phyloP scores from a whole-genome alignment of 208 protist genomes.

The Crithidia expoeki region DNA sequence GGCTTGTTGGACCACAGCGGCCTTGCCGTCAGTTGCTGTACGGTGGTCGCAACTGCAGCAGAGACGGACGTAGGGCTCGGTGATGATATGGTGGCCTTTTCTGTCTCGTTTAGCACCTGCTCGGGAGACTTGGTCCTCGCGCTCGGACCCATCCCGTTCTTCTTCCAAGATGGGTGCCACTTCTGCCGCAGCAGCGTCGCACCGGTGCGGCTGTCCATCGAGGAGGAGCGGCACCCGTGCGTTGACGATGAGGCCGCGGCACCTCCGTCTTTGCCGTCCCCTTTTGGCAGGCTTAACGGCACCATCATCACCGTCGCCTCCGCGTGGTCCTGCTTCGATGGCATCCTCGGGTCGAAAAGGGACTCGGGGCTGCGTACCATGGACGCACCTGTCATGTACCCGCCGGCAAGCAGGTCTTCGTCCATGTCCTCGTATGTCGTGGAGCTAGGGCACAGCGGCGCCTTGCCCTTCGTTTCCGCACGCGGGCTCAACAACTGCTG shows the following conservation, averaged over 20 bases:
- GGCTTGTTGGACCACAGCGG: neutral
- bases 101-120: neutral
- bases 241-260: neutral
- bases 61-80: neutral
- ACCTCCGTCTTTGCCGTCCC: neutral
- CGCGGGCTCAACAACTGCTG: neutral
- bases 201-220: slow-evolving; percentile 9
- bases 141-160: neutral
- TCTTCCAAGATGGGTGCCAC: slow-evolving; percentile 22
- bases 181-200: slow-evolving; percentile 17
- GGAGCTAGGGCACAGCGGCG: neutral
- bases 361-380: slow-evolving; percentile 17
- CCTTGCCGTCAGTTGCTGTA: too few relatives aligned
- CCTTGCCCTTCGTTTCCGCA: neutral
- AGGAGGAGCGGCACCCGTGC: slow-evolving; percentile 17
- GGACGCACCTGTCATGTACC: slow-evolving; percentile 27
- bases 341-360: neutral
- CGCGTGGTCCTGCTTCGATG: neutral
- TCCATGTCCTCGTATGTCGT: slow-evolving; percentile 18
- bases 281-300: slow-evolving; percentile 7
- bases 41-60: neutral
- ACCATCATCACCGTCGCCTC: neutral
- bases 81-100: neutral
- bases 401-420: slow-evolving; percentile 30
- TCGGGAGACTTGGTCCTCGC: slow-evolving; percentile 1